These are phyloP conservation scores for Huntiella decipiens DNA, from an alignment of 2,329 filamentous ascomycete species.

Conservation along the genomic window DNA sequence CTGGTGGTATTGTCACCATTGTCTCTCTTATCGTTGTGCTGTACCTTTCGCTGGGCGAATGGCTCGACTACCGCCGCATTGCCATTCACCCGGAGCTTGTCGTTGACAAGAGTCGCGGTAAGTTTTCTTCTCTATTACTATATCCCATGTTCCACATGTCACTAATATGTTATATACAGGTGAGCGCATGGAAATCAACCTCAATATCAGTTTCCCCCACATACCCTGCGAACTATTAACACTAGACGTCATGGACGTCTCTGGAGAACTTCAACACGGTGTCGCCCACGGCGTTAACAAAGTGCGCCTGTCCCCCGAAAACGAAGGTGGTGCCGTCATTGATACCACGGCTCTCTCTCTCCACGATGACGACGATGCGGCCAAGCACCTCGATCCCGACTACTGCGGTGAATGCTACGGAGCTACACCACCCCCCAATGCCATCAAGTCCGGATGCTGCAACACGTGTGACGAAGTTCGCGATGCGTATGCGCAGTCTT, in stretches of 20 bases:
- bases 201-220: slow-evolving; percentile 89
- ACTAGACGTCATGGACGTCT: slow-evolving; percentile 97
- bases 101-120: slow-evolving; percentile 90
- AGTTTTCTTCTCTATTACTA: slow-evolving; percentile 11
- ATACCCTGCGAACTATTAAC: slow-evolving; percentile 91
- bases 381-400: slow-evolving; percentile 64
- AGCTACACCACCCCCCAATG: slow-evolving; percentile 51
- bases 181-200: slow-evolving; percentile 97
- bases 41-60: slow-evolving; percentile 86
- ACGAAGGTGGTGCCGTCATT: slow-evolving; percentile 59
- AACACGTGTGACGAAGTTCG: slow-evolving; percentile 94
- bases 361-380: slow-evolving; percentile 34
- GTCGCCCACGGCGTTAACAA: slow-evolving; percentile 86
- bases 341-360: slow-evolving; percentile 41
- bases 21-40: slow-evolving; percentile 73
- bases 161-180: slow-evolving; percentile 28
- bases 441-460: slow-evolving; percentile 72
- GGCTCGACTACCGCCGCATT: slow-evolving; percentile 76
- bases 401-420: slow-evolving; percentile 95
- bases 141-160: neutral
- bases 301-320: slow-evolving; percentile 54
- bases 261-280: slow-evolving; percentile 87
- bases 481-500: slow-evolving; percentile 74
- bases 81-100: slow-evolving; percentile 80
- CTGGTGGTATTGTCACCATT: slow-evolving; percentile 87